Evolutionary conservation across 148 eudicot genomes (phyloP).

Genomic region (Limonium bicolor): DNA sequence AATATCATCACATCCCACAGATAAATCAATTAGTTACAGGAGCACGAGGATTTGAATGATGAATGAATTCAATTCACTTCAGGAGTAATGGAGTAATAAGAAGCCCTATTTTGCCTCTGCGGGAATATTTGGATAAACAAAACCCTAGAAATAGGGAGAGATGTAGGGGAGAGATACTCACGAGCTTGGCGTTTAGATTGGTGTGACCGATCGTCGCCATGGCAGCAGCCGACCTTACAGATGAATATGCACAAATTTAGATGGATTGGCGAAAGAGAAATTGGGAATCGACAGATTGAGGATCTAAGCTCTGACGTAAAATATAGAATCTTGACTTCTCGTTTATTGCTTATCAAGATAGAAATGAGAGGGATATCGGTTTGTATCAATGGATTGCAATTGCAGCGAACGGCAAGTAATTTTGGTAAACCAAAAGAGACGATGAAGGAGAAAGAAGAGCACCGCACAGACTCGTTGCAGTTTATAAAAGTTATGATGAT

Average conservation of each 20-base stretch:
- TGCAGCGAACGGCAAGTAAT: no score
- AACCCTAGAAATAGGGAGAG: not conserved
- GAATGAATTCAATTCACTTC: not conserved
- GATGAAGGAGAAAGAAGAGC: no score
- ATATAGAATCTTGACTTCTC: not conserved
- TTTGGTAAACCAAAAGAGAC: no score
- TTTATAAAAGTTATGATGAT: no score
- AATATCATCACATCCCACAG: not conserved
- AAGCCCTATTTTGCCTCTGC: not conserved
- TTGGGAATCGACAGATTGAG: no score
- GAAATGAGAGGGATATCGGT: no score
- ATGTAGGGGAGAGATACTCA: slow-evolving; percentile 11
- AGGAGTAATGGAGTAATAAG: not conserved
- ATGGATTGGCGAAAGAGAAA: no score
- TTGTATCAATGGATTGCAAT: no score
- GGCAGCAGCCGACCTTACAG: slow-evolving; percentile 2
- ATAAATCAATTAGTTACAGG: not conserved
- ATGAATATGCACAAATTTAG: no score
- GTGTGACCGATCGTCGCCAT: slow-evolving; percentile 71
- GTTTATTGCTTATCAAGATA: no score
- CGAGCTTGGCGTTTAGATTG: slow-evolving; percentile 87
- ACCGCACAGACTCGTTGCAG: no score
- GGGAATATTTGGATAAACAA: not conserved
- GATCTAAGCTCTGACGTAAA: no score
- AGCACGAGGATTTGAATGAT: not conserved